Percentiles rank a stretch among this genome's conserved stretches.
Conservation (phyloP, 768 basidiomycete genomes). For the Leccinellum luteum region DNA sequence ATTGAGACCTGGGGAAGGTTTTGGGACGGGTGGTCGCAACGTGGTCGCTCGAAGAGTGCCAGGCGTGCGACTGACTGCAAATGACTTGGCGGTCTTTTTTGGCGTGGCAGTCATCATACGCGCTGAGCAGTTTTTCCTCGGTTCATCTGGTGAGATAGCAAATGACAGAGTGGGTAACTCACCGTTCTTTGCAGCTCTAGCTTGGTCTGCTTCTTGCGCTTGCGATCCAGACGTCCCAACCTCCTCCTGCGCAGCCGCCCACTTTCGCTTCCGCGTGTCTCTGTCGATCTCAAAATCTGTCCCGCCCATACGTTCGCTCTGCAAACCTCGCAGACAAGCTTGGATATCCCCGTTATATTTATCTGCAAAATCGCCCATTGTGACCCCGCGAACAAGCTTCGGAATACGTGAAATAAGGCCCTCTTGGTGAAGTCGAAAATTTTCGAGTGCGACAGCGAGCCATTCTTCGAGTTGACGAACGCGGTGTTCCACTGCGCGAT, state of each 20-base stretch:
- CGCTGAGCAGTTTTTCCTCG: conserved; percentile 30
- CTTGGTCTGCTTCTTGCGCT: conserved; percentile 15
- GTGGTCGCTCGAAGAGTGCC: conserved; percentile 32
- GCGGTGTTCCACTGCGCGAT: conserved; percentile 62
- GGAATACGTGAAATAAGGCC: conserved; percentile 72
- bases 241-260: conserved; percentile 63
- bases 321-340: conserved; percentile 63
- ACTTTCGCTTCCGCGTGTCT: conserved; percentile 72
- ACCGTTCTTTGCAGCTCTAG: conserved; percentile 61
- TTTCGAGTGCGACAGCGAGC: conserved; percentile 70
- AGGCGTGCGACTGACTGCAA: conserved; percentile 43
- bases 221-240: conserved; percentile 39
- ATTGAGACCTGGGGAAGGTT: conserved; percentile 35
- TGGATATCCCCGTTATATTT: conserved; percentile 78
- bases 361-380: conserved; percentile 74
- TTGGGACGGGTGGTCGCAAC: conserved; percentile 27
- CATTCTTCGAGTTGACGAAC: conserved; percentile 72
- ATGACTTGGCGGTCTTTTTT: conserved; percentile 44
- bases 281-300: conserved; percentile 60
- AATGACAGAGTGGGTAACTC: neutral
- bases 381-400: conserved; percentile 66
- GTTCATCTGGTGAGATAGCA: neutral
- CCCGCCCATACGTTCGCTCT: conserved; percentile 58
- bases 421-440: conserved; percentile 74
- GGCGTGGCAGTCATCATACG: conserved; percentile 48